These are phyloP conservation scores for Leishmania lainsoni DNA, from an alignment of 208 protist genomes.

Conservation along the genomic window DNA sequence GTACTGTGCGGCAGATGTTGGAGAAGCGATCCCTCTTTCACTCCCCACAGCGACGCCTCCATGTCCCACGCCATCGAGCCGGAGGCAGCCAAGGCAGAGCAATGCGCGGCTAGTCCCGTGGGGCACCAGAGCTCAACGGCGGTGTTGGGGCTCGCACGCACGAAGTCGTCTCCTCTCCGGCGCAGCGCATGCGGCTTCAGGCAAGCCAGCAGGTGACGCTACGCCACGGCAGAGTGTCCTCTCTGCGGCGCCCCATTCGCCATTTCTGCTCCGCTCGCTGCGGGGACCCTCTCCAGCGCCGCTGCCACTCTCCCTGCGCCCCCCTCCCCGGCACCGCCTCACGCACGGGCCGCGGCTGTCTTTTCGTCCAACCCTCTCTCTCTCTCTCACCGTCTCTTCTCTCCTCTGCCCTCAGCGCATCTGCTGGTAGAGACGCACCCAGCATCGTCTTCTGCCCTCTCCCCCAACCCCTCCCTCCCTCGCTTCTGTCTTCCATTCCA, in stretches of 20 bases:
- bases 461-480: not conserved
- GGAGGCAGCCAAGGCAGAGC: not conserved
- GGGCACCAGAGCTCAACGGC: not conserved
- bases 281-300: too few relatives aligned
- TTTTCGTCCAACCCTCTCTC: not conserved
- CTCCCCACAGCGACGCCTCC: not conserved
- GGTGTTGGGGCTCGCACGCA: not conserved
- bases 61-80: not conserved
- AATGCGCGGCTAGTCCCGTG: not conserved
- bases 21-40: not conserved
- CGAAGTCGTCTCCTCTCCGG: not conserved
- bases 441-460: not conserved
- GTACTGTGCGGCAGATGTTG: not conserved
- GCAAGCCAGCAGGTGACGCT: too few relatives aligned
- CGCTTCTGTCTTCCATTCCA: not conserved
- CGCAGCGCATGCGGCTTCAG: not conserved
- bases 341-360: not conserved
- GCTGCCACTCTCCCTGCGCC: too few relatives aligned
- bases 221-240: too few relatives aligned
- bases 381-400: not conserved
- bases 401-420: not conserved
- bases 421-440: not conserved
- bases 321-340: not conserved
- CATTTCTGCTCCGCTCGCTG: too few relatives aligned
- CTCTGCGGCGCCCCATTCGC: not conserved